phyloP scores from a whole-genome alignment of 768 basidiomycete genomes.

The Pleurotus sapidus region DNA sequence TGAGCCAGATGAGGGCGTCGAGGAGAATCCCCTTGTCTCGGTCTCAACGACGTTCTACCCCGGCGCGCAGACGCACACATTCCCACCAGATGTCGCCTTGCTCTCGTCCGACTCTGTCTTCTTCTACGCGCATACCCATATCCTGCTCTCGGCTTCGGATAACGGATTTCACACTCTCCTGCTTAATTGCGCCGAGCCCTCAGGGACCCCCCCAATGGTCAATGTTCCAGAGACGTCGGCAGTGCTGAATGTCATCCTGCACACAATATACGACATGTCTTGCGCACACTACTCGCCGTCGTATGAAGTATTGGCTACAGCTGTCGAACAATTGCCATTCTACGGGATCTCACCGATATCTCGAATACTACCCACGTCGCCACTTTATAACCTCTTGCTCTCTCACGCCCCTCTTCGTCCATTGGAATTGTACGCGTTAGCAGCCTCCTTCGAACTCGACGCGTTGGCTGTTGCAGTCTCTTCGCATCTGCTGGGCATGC shows the following conservation, averaged over 20 bases:
- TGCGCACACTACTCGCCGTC: slow-evolving; percentile 74
- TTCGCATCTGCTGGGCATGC: slow-evolving; percentile 69
- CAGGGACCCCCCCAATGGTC: slow-evolving; percentile 45
- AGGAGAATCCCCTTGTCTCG: slow-evolving; percentile 52
- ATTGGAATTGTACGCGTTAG: slow-evolving; percentile 69
- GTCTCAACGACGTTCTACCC: slow-evolving; percentile 85
- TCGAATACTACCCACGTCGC: slow-evolving; percentile 46
- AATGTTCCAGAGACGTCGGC: slow-evolving; percentile 56
- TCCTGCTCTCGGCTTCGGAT: slow-evolving; percentile 55
- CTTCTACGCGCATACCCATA: slow-evolving; percentile 73
- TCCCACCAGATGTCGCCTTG: slow-evolving; percentile 62
- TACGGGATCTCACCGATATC: slow-evolving; percentile 60
- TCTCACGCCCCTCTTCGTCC: slow-evolving; percentile 67
- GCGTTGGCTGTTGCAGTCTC: slow-evolving; percentile 77
- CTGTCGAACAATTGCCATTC: slow-evolving; percentile 51
- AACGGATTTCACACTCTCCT: slow-evolving; percentile 65
- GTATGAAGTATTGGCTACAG: slow-evolving; percentile 51
- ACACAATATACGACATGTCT: slow-evolving; percentile 68
- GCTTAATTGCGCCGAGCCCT: slow-evolving; percentile 29
- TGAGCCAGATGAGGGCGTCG: slow-evolving; percentile 25
- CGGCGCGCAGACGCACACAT: slow-evolving; percentile 52
- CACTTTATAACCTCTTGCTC: slow-evolving; percentile 59
- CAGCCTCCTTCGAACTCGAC: slow-evolving; percentile 62
- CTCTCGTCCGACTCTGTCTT: slow-evolving; percentile 77
- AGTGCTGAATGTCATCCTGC: slow-evolving; percentile 70